A percentile compares a stretch with the other conserved stretches of the same genome.
These are phyloP conservation scores for Phalaenopsis hybrid DNA, from an alignment of 116 monocot species.

Conservation along the genomic window DNA sequence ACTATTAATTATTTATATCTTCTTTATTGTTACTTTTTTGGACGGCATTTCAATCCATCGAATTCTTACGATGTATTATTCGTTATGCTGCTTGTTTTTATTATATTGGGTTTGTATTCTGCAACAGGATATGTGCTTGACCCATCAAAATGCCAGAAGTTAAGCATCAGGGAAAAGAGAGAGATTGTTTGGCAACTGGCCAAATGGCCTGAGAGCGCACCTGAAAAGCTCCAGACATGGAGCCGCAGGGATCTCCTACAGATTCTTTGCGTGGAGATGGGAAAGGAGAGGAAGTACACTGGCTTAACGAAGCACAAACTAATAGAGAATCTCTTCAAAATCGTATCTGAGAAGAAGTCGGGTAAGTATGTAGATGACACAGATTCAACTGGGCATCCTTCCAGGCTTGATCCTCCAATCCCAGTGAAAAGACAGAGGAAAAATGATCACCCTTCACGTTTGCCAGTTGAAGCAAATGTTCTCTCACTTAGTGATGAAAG, in stretches of 20 bases:
- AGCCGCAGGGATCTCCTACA: constrained; percentile 68
- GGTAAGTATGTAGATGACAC: constrained; percentile 14
- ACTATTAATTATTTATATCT: background rate
- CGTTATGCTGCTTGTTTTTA: background rate
- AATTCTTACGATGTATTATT: background rate
- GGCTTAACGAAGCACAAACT: constrained; percentile 64
- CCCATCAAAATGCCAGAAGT: constrained; percentile 41
- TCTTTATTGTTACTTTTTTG: background rate
- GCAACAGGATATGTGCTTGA: constrained; percentile 40
- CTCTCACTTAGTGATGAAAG: background rate
- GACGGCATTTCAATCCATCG: background rate
- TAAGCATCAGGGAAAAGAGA: constrained; percentile 53
- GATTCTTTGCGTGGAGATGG: constrained; percentile 73
- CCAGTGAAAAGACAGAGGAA: constrained; percentile 35
- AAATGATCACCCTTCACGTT: constrained; percentile 31
- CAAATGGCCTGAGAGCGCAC: constrained; percentile 39
- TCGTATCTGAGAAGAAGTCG: constrained; percentile 31
- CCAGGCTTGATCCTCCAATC: constrained; percentile 3
- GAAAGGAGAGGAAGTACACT: constrained; percentile 75
- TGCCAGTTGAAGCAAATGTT: constrained; percentile 19
- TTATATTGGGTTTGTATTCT: background rate
- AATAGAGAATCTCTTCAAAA: constrained; percentile 56
- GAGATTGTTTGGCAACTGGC: constrained; percentile 51
- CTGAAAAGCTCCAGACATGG: constrained; percentile 59
- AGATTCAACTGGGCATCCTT: background rate